Conservation (phyloP, 192 early-diverging fungal genomes). For the Dissophora ornata region DNA sequence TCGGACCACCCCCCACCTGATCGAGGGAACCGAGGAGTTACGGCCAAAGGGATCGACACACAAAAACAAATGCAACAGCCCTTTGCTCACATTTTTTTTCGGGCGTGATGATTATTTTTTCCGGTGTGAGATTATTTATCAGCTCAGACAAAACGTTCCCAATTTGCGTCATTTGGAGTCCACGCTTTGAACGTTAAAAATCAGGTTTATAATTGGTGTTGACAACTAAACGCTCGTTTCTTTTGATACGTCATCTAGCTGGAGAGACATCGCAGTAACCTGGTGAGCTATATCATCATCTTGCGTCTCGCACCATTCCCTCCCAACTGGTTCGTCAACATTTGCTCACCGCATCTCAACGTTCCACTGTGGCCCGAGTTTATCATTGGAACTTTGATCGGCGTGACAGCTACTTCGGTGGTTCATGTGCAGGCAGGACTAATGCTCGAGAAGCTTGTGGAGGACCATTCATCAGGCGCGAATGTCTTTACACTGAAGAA, state of each 20-base stretch:
- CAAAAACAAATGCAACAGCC: slow-evolving; percentile 1
- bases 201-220: background rate
- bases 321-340: slow-evolving; percentile 70
- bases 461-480: slow-evolving; percentile 53
- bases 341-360: slow-evolving; percentile 66
- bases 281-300: slow-evolving; percentile 70
- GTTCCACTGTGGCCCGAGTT: slow-evolving; percentile 62
- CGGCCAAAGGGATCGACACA: background rate
- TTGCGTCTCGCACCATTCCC: slow-evolving; percentile 66
- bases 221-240: background rate
- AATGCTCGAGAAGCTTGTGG: slow-evolving; percentile 61
- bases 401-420: slow-evolving; percentile 62
- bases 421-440: slow-evolving; percentile 70
- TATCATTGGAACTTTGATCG: slow-evolving; percentile 67
- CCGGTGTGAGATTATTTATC: too few relatives aligned
- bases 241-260: slow-evolving; percentile 10
- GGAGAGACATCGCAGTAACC: slow-evolving; percentile 59
- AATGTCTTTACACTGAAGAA: slow-evolving; percentile 60
- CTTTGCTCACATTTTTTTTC: too few relatives aligned
- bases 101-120: too few relatives aligned
- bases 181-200: slow-evolving; percentile 4
- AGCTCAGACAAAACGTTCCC: too few relatives aligned
- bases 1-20: too few relatives aligned
- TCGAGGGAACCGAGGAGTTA: too few relatives aligned
- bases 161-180: too few relatives aligned